Evolutionary conservation across 2,329 filamentous ascomycete genomes (phyloP), one percentile per base, ranked within the genome.

Genomic region (Fusarium sp.): DNA sequence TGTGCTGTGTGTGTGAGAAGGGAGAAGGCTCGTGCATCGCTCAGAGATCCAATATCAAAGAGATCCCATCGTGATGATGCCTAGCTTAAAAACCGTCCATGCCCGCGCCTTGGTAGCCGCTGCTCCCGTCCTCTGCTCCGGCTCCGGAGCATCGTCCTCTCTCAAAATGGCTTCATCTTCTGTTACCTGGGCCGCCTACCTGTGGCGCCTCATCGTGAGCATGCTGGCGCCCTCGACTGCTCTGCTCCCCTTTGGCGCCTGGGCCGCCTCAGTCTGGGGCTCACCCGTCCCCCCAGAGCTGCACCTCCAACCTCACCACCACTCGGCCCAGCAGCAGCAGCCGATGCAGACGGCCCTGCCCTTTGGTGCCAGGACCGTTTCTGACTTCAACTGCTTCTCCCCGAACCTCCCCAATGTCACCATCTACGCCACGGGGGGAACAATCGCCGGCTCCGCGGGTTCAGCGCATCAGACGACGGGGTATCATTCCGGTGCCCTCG

Each of bases 351-450:
- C 63, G 24, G 62, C 55, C 4, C 59, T 64, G 5, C 61, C 66
- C 2, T 59, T 57, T 56, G 66, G 66, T 27, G 59, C 55, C 38
- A 55, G 63, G n/a, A 35, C 51, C 27, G 66, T 70, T 16, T 64
- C 70, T 22, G 74, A 72, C 20, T 78, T 78, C 69, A 71, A 77
- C 68, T 78, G 77, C 67, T 63, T 77, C 74, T 72, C 67, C 57
- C 66, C 74, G 10, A 72, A 64, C 61, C 82, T 89, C 0, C 87
- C 87, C 11, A 89, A 89, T 74, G 81, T 90, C 60, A 90, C 87
- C 67, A 88, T 90, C 69, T 89, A 88, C 71, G 86, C 85, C 7
- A 89, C 86, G 7, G 89, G 89, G 17, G 89, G 89, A 38, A 91
- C 89, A 11, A 91, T 91, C 56, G 89, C 89, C 16, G 87, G 87